Evolutionary conservation across 495 filamentous ascomycete genomes (phyloP), one percentile per base, ranked within the genome.

Genomic region (Hypoxylon fragiforme): DNA sequence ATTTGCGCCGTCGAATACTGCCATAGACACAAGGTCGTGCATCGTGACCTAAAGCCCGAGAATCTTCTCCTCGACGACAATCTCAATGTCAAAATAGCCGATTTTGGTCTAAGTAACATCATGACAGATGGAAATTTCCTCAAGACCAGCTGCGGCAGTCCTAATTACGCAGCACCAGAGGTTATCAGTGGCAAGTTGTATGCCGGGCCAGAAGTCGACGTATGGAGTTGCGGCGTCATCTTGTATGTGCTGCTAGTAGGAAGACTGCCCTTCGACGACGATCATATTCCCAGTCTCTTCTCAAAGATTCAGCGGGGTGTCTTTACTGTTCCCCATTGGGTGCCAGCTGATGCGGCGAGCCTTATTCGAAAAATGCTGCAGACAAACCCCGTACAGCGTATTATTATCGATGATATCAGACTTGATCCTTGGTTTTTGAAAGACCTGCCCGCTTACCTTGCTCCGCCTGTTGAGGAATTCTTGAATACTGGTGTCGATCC

Each of bases 101-200:
- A 98, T 75, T 98, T 98, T 62, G 94, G 94, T 45, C 75, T 98
- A 44, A 97, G 92, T 74, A 98, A 98, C 65, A 97, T 98, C 71
- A 97, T 98, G 92, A 97, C 94, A 7, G 94, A 98, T 63, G 94
- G 94, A 7, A 98, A 97, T 66, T 98, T 98, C 70, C 82, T 98
- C 61, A 97, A 96, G 74, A 98, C 94, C 0, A 96, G 91, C 73
- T 98, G 94, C 68, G 94, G 94, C 45, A 96, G 91, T 60, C 94
- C 94, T 13, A 98, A 98, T 70, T 98, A 98, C 70, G 94, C 94
- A 14, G 94, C 94, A 3, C 94, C 94, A 2, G 94, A 98, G 69
- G 94, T 98, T 54, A 98, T 98, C 62, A 91, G 89, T 36, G 94
- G 94, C 11, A 98, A 97, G 77, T 78, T 98, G 45, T 98, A 98